Base-by-base conservation (phyloP, 768 basidiomycete genomes). In the Boletus coccyginus region DNA sequence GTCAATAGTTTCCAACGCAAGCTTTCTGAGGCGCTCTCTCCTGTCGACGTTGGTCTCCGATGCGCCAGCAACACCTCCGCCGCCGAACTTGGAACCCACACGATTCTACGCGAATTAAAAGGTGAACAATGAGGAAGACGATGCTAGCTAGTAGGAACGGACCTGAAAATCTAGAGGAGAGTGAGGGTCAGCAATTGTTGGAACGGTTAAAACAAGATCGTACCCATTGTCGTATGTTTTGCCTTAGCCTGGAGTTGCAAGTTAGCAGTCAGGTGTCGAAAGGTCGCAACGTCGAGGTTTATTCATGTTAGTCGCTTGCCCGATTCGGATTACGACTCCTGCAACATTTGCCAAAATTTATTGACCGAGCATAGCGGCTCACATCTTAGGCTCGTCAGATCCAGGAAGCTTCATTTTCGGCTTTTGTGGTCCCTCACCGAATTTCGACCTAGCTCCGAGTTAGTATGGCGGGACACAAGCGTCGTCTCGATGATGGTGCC, bases 1-100 rank as follows among this genome's bases (percentile, higher is more conserved):
- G 73, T 99, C 97, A 65, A 99, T 98, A 0, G 96, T 98, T 75
- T 98, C 95, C 57, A 98, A 77, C 3, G 94, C 95, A 45, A 99
- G 86, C 76, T 98, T 98, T 56, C 95, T 78, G 42, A 98, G 79
- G 50, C 96, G 88, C 71, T 99, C 97, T 55, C 96, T 81, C 59
- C 97, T 79, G 77, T 98, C 96, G 17, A 99, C 88, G 70, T 98
- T 97, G 35, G 88, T 88, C 76, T 98, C 97, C 24, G 90, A 92
- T 13, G 90, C 92, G 33, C 96, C 93, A 40, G 96, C 95, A 51
- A 95, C 92, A 77, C 94, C 94, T 70, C 94, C 94, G 45, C 94
- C 93, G 57, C 94, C 94, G 65, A 97, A 97, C 73, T 95, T 97
- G 50, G 90, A 92, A 27, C 94, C 94, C 33, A 95, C 94, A 62